Conservation (phyloP, 805 yeast genomes). For the Cephaloascus albidus region DNA sequence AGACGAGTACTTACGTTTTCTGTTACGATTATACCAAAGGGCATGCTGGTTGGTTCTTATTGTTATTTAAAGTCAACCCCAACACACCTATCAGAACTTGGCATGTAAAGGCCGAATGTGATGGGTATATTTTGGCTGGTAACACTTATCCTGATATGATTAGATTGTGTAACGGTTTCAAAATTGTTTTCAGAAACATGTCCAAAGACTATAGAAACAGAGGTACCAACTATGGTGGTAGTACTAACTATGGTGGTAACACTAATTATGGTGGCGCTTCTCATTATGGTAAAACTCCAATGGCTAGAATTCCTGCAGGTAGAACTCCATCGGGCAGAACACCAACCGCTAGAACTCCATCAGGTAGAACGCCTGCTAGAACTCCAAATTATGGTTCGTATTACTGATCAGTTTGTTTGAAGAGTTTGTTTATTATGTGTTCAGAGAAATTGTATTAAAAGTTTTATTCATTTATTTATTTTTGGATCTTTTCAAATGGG, state of each 20-base stretch:
- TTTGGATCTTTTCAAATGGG: too few relatives aligned
- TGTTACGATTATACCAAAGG: slow-evolving; percentile 72
- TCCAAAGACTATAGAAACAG: background rate
- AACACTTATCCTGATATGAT: slow-evolving; percentile 86
- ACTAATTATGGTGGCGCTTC: background rate
- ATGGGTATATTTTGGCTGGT: slow-evolving; percentile 72
- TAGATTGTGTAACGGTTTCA: slow-evolving; percentile 90
- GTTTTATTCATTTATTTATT: too few relatives aligned
- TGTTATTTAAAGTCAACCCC: slow-evolving; percentile 77
- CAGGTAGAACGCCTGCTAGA: background rate
- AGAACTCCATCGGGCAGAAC: slow-evolving; percentile 1
- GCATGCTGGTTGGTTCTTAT: slow-evolving; percentile 81
- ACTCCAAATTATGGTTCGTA: background rate
- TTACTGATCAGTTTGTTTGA: too few relatives aligned
- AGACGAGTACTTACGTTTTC: slow-evolving; percentile 83
- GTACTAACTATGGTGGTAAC: background rate
- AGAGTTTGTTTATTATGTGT: background rate
- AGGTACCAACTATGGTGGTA: background rate
- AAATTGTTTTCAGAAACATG: slow-evolving; percentile 37
- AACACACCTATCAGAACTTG: slow-evolving; percentile 65
- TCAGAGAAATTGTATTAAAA: background rate
- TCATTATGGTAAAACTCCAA: background rate
- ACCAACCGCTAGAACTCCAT: background rate
- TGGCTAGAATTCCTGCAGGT: background rate
- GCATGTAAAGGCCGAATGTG: slow-evolving; percentile 86